phyloP scores from a whole-genome alignment of 176 grass and related monocot genomes.

The Aechmea fasciata region DNA sequence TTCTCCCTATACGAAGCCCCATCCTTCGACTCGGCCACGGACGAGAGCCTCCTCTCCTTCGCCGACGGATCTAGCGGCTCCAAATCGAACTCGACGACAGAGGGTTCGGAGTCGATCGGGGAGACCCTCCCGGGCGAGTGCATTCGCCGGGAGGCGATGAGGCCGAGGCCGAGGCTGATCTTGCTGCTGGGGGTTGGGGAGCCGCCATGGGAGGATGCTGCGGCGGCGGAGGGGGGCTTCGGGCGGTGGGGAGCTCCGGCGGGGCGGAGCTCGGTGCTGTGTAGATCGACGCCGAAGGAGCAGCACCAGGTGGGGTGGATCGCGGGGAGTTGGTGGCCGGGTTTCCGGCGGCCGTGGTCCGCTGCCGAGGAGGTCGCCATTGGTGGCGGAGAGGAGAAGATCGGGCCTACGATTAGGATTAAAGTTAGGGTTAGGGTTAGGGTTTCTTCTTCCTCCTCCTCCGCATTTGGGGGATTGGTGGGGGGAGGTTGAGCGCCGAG shows the following conservation, averaged over 20 bases:
- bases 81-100: constrained; percentile 39
- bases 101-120: constrained; percentile 37
- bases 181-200: constrained; percentile 18
- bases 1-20: constrained; percentile 6
- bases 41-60: constrained; percentile 23
- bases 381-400: constrained; percentile 2
- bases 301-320: constrained; percentile 61
- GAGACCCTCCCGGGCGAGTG: constrained; percentile 60
- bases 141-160: constrained; percentile 47
- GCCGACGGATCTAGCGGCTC: constrained; percentile 23
- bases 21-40: constrained; percentile 15
- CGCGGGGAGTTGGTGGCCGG: constrained; percentile 3
- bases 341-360: constrained; percentile 17
- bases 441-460: constrained; percentile 20
- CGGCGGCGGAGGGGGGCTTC: constrained; percentile 20
- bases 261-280: neutral
- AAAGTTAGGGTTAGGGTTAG: constrained; percentile 8
- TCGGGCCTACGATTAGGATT: neutral
- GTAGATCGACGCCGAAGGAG: constrained; percentile 53
- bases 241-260: constrained; percentile 8
- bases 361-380: constrained; percentile 26
- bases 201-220: too few species aligned
- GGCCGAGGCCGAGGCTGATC: neutral
- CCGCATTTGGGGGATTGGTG: constrained; percentile 31
- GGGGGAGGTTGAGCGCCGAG: neutral